phyloP scores from a whole-genome alignment of 1,284 basidiomycete genomes.

The Pholiota adiposa region DNA sequence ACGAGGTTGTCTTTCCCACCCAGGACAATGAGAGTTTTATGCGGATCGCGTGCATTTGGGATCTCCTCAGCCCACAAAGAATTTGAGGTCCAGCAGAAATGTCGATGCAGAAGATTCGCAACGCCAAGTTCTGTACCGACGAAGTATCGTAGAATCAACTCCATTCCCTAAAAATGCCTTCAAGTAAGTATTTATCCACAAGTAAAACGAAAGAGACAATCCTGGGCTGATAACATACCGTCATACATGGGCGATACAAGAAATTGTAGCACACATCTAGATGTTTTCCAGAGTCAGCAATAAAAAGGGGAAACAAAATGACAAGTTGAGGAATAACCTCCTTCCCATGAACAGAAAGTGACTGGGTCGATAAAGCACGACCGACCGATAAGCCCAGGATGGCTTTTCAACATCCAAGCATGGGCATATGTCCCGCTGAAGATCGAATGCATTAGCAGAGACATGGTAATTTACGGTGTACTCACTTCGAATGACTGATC shows the following conservation, averaged over 20 bases:
- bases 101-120: conserved; percentile 81
- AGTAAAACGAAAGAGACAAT: not conserved
- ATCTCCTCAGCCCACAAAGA: conserved; percentile 90
- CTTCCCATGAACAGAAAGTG: conserved; percentile 67
- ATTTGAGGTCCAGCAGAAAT: conserved; percentile 90
- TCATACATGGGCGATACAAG: conserved; percentile 69
- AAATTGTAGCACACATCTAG: conserved; percentile 89
- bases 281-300: conserved; percentile 32
- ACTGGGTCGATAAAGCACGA: conserved; percentile 91
- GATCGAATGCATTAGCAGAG: conserved; percentile 2
- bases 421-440: conserved; percentile 74
- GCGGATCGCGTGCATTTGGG: conserved; percentile 68
- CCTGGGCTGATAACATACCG: conserved; percentile 43
- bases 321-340: no score
- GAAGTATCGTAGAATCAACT: conserved; percentile 85
- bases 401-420: conserved; percentile 84
- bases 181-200: conserved; percentile 7
- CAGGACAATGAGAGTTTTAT: conserved; percentile 70
- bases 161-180: conserved; percentile 56
- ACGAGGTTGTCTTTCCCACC: conserved; percentile 84
- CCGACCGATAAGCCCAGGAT: conserved; percentile 68
- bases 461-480: not conserved
- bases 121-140: conserved; percentile 86
- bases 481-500: conserved; percentile 88
- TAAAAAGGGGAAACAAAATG: no score